Evolutionary conservation across 2,329 filamentous ascomycete genomes (phyloP).

Genomic region (Botryotinia convoluta): DNA sequence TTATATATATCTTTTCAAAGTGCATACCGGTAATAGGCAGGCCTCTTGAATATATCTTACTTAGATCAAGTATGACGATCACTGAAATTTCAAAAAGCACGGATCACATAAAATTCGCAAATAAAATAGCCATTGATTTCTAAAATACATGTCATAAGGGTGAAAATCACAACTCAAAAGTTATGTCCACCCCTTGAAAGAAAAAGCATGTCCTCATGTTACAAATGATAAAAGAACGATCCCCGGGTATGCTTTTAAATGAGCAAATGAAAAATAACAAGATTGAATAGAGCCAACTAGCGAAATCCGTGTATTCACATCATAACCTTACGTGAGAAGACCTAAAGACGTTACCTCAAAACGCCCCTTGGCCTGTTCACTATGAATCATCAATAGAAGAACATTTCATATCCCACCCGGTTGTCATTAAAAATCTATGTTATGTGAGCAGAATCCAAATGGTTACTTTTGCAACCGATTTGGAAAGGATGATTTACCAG

Average conservation of each 20-base stretch:
- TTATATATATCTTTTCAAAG: background rate
- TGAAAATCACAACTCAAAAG: constrained; percentile 5
- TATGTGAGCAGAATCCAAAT: constrained; percentile 23
- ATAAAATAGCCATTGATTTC: constrained; percentile 18
- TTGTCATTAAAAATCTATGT: constrained; percentile 23
- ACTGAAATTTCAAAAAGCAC: background rate
- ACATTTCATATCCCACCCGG: constrained; percentile 20
- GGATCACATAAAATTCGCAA: background rate
- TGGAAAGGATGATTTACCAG: constrained; percentile 31
- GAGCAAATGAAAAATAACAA: constrained; percentile 17
- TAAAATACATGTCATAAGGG: constrained; percentile 18
- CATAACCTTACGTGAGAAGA: constrained; percentile 16
- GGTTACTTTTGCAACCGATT: constrained; percentile 8
- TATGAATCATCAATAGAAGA: constrained; percentile 20
- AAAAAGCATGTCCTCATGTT: constrained; percentile 12
- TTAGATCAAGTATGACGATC: background rate
- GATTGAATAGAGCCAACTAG: constrained; percentile 15
- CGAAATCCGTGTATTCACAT: constrained; percentile 22
- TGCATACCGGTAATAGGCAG: background rate
- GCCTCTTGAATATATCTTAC: background rate
- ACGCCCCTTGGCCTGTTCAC: constrained; percentile 20
- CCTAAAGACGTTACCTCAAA: constrained; percentile 20
- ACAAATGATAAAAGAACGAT: constrained; percentile 3
- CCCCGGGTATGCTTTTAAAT: constrained; percentile 18
- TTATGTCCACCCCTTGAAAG: background rate